Conservation (phyloP, 2,329 filamentous ascomycete genomes). For the Sphaerulina musiva region DNA sequence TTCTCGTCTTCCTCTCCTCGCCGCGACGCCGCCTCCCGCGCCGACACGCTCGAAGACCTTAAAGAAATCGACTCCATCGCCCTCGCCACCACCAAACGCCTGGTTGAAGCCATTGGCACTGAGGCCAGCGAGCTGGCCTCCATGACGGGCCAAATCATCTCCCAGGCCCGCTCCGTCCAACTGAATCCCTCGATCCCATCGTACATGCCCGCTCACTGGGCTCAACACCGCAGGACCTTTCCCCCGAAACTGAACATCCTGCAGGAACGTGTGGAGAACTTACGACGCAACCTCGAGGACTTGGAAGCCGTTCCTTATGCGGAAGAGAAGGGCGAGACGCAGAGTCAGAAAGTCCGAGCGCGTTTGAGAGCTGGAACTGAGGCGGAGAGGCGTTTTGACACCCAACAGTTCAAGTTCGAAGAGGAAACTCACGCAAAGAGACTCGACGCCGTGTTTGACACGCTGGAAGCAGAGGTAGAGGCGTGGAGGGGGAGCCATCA, state of each 20-base stretch:
- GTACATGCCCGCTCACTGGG: slow-evolving; percentile 8
- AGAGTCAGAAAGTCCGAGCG: neutral
- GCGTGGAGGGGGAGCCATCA: neutral
- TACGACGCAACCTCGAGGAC: slow-evolving; percentile 7
- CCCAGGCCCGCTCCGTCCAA: neutral
- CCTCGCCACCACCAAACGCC: slow-evolving; percentile 7
- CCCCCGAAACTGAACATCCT: neutral
- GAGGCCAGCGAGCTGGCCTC: neutral
- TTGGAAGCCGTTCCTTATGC: slow-evolving; percentile 2
- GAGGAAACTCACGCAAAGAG: neutral
- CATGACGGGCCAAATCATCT: neutral
- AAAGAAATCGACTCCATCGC: slow-evolving; percentile 8
- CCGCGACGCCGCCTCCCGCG: slow-evolving; percentile 2
- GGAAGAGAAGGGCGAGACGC: neutral
- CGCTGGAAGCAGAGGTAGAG: neutral
- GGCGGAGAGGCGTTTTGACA: neutral
- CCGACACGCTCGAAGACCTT: slow-evolving; percentile 1
- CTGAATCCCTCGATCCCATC: slow-evolving; percentile 6
- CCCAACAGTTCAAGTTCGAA: neutral
- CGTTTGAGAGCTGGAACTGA: neutral
- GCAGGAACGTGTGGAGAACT: neutral
- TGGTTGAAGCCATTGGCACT: neutral
- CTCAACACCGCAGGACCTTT: neutral
- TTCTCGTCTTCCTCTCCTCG: neutral
- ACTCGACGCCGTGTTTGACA: neutral